Base-by-base conservation (phyloP, 441 rosid species). In the Lepidium campestre region DNA sequence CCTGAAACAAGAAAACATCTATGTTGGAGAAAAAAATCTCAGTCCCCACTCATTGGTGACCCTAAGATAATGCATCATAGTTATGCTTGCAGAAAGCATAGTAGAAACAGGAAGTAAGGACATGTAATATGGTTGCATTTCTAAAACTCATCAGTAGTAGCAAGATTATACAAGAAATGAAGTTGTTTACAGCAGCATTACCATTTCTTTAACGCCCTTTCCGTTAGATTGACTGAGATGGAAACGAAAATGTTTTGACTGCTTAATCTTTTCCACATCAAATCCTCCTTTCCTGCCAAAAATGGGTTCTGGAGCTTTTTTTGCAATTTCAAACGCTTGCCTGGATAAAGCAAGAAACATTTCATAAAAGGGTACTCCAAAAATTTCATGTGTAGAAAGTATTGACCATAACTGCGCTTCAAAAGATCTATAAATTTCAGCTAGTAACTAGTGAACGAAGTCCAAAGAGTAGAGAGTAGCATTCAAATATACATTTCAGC, bases 261-360 rank as follows among this genome's bases (percentile, higher is more conserved):
- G 83, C 77, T 79, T 89, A 20, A 93, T 79, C 79, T 81, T 86
- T 37, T 82, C 91, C 56, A 82, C 48, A 65, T 86, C 83, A 70
- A 85, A 65, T 11, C 73, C 78, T 37, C 72, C 65, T 72, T 78
- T 81, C 68, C 59, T 78, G 71, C 77, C 53, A 79, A 88, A 88
- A 56, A 81, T 75, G 61, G 60, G 23, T 22, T 86, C 87, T 48
- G 88, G 78, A 72, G 76, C 80, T 64, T 72, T 80, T n/a, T 85
- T 80, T 65, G 91, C 94, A 66, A 75, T 84, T 19, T 93, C 91
- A 77, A 90, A 87, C 45, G 92, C 97, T 70, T 75, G 78, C 57
- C 98, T 88, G 69, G 59, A 50, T 40, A 53, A 15, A 62, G 0
- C 52, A 65, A 62, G 55, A 66, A 40, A 34, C 65, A 61, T 42